Conservation (phyloP, 202 grass and related monocot species). For the Alloteropsis angusta region DNA sequence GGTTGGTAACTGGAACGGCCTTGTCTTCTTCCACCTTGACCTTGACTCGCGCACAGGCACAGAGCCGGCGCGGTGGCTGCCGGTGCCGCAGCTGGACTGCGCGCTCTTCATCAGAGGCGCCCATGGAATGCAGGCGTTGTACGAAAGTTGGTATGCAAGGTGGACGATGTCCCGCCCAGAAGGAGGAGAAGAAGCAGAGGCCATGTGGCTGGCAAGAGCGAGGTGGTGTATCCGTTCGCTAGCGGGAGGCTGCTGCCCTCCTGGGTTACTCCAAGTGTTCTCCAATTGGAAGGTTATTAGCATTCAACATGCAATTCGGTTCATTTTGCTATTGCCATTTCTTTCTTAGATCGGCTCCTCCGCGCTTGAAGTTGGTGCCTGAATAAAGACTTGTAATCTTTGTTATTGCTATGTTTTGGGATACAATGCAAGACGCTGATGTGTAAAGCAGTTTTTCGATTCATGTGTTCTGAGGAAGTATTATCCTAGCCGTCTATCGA, state of each 20-base stretch:
- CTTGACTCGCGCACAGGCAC: not conserved
- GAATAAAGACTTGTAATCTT: too few species aligned
- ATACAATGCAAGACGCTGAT: too few species aligned
- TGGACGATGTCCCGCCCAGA: not conserved
- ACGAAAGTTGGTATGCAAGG: not conserved
- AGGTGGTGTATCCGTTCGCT: not conserved
- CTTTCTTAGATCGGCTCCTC: too few species aligned
- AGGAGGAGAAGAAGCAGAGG: not conserved
- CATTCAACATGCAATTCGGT: too few species aligned
- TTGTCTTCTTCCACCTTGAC: not conserved
- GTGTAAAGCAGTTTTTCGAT: too few species aligned
- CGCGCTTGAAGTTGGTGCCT: too few species aligned
- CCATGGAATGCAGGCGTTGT: not conserved
- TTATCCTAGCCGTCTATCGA: too few species aligned
- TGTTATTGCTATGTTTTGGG: too few species aligned
- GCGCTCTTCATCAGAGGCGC: not conserved
- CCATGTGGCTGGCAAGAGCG: not conserved
- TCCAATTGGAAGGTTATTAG: not conserved
- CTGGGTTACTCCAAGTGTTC: not conserved
- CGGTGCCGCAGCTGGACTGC: not conserved
- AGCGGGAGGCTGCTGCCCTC: not conserved
- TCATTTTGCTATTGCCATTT: too few species aligned
- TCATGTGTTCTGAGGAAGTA: too few species aligned
- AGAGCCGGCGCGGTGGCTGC: too few species aligned
- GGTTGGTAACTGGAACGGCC: fast-evolving